These are phyloP conservation scores for Neocallimastix lanati DNA, from an alignment of 192 early-diverging fungal genomes.

Conservation along the genomic window DNA sequence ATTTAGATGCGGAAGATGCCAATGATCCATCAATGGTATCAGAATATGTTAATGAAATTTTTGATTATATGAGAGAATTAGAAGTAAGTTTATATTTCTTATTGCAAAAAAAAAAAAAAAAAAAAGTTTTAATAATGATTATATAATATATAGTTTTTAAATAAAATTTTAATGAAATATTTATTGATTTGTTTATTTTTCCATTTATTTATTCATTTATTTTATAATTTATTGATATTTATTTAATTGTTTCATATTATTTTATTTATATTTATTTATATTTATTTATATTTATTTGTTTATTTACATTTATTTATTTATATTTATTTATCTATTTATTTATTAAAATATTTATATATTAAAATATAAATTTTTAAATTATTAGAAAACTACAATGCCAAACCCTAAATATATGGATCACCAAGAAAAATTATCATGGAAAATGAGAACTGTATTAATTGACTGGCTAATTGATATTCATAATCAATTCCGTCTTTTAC, in stretches of 20 bases:
- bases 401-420: constrained; percentile 60
- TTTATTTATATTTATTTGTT: neutral
- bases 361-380: too few species aligned
- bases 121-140: too few species aligned
- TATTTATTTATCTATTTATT: neutral
- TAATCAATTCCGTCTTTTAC: constrained; percentile 70
- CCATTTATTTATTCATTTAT: too few species aligned
- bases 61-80: constrained; percentile 57
- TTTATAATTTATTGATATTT: neutral
- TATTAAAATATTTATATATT: neutral
- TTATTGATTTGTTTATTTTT: too few species aligned
- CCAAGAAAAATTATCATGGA: constrained; percentile 76
- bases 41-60: constrained; percentile 88
- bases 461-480: constrained; percentile 94
- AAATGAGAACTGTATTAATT: constrained; percentile 79
- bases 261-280: too few species aligned
- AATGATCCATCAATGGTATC: constrained; percentile 82
- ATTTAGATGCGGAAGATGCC: constrained; percentile 58
- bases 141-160: too few species aligned
- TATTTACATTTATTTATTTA: neutral
- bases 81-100: constrained; percentile 48
- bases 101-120: too few species aligned
- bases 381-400: constrained; percentile 43
- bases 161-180: too few species aligned
- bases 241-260: neutral